These are phyloP conservation scores for Eimeria acervulina DNA, from an alignment of 169 alveolate species.

Conservation along the genomic window DNA sequence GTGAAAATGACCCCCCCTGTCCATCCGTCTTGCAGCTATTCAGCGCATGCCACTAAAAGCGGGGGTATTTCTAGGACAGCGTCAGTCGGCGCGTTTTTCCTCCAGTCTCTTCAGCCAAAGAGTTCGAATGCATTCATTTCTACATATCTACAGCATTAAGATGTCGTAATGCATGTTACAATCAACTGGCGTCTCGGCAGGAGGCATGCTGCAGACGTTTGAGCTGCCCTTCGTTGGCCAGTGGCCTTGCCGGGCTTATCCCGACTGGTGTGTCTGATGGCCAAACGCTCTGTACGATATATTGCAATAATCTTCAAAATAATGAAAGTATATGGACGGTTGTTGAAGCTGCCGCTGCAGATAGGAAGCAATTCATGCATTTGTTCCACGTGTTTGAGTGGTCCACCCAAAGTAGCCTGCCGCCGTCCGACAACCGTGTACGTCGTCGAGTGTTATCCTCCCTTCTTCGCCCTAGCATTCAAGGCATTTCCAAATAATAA, in stretches of 20 bases:
- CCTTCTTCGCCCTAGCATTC: not conserved
- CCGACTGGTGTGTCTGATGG: not conserved
- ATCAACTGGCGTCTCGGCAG: not conserved
- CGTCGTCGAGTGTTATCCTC: not conserved
- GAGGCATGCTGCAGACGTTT: not conserved
- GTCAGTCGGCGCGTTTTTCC: not conserved
- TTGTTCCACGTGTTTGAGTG: not conserved
- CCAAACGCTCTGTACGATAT: not conserved
- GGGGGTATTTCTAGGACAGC: not conserved
- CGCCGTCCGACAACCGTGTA: not conserved
- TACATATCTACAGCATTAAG: not conserved
- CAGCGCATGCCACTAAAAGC: not conserved
- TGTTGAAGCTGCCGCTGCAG: not conserved
- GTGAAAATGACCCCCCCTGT: not conserved
- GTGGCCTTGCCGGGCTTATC: not conserved
- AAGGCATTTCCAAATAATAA: not conserved
- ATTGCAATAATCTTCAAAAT: not conserved
- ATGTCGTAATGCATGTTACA: not conserved
- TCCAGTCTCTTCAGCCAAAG: not conserved
- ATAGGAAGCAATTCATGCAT: not conserved
- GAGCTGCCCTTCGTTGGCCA: slow-evolving; percentile 11
- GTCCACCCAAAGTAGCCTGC: not conserved
- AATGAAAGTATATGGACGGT: too few species aligned
- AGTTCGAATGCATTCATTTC: not conserved
- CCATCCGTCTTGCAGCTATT: not conserved